Conservation (phyloP, 2,329 filamentous ascomycete species). For the Paraconiothyrium sp. region DNA sequence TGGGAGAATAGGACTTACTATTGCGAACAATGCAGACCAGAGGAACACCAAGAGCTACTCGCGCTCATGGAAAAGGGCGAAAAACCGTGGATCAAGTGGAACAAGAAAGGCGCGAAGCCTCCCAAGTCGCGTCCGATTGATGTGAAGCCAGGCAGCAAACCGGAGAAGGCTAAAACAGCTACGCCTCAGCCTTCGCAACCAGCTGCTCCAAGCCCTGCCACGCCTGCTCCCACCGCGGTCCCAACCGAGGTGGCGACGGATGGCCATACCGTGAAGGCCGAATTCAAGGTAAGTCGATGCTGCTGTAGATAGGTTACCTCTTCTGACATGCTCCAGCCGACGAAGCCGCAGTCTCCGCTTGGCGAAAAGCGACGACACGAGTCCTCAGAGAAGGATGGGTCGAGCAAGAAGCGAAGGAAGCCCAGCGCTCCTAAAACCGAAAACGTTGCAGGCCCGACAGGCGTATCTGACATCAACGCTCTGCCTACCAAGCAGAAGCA, state of each 20-base stretch:
- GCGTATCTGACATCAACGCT: conserved; percentile 32
- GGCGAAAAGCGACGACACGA: conserved; percentile 51
- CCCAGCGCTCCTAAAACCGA: conserved; percentile 42
- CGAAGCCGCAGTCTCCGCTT: conserved; percentile 44
- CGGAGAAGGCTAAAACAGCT: conserved; percentile 45
- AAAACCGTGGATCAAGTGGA: conserved; percentile 78
- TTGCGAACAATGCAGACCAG: conserved; percentile 88
- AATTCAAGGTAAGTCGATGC: conserved; percentile 33
- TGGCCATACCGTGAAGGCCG: conserved; percentile 34
- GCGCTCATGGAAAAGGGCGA: conserved; percentile 82
- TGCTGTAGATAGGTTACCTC: neutral
- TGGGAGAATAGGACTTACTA: conserved; percentile 69
- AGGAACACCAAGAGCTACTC: conserved; percentile 82
- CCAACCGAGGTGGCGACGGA: conserved; percentile 24
- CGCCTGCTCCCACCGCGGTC: conserved; percentile 11
- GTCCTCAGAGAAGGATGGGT: conserved; percentile 41
- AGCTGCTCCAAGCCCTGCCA: conserved; percentile 14
- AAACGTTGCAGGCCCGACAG: conserved; percentile 26
- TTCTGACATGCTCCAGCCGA: conserved; percentile 26
- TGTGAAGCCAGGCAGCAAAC: conserved; percentile 56
- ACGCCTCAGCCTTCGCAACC: conserved; percentile 28
- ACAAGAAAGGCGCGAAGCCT: conserved; percentile 65
- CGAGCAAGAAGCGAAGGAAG: conserved; percentile 49
- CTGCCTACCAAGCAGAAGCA: conserved; percentile 74
- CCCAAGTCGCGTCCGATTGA: conserved; percentile 74